A percentile compares a stretch with the other conserved stretches of the same genome.
These are phyloP conservation scores for Cordyceps farinosa DNA, from an alignment of 2,329 filamentous ascomycete genomes.

Conservation along the genomic window DNA sequence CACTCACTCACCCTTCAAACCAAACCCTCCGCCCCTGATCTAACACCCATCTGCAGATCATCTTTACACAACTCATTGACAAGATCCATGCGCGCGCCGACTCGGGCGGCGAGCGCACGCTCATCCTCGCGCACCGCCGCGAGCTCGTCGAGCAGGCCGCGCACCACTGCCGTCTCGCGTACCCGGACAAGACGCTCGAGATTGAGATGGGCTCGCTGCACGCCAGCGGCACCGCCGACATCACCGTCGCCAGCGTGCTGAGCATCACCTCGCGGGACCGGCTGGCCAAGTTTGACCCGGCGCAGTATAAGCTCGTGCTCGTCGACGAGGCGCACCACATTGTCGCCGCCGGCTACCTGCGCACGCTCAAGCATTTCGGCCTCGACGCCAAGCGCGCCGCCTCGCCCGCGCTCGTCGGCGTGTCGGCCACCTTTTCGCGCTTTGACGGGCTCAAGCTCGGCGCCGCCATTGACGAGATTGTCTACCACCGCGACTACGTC, in stretches of 20 bases:
- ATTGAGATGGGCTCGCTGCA: slow-evolving; percentile 84
- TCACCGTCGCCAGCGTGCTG: slow-evolving; percentile 86
- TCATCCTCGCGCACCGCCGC: slow-evolving; percentile 87
- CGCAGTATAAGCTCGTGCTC: slow-evolving; percentile 79
- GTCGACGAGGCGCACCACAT: slow-evolving; percentile 98
- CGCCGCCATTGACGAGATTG: slow-evolving; percentile 86
- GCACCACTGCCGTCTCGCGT: slow-evolving; percentile 73
- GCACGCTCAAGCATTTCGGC: slow-evolving; percentile 73
- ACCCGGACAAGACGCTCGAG: slow-evolving; percentile 77
- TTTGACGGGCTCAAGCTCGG: slow-evolving; percentile 83
- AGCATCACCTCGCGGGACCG: slow-evolving; percentile 76
- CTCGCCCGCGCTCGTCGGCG: slow-evolving; percentile 72
- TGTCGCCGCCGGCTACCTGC: slow-evolving; percentile 76
- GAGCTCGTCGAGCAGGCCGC: slow-evolving; percentile 95
- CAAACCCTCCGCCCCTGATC: slow-evolving; percentile 3
- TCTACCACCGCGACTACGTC: slow-evolving; percentile 78
- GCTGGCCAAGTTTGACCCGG: slow-evolving; percentile 77
- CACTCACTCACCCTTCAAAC: slow-evolving; percentile 17
- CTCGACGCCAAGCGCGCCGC: slow-evolving; percentile 47
- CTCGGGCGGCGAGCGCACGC: slow-evolving; percentile 64
- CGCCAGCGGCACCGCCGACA: slow-evolving; percentile 79
- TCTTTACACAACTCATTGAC: slow-evolving; percentile 93
- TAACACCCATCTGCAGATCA: slow-evolving; percentile 55
- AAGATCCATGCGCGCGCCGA: slow-evolving; percentile 56
- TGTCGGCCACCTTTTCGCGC: slow-evolving; percentile 76